These are phyloP conservation scores for Suhomyces terraborum DNA, from an alignment of 1,139 yeast species.

Conservation along the genomic window DNA sequence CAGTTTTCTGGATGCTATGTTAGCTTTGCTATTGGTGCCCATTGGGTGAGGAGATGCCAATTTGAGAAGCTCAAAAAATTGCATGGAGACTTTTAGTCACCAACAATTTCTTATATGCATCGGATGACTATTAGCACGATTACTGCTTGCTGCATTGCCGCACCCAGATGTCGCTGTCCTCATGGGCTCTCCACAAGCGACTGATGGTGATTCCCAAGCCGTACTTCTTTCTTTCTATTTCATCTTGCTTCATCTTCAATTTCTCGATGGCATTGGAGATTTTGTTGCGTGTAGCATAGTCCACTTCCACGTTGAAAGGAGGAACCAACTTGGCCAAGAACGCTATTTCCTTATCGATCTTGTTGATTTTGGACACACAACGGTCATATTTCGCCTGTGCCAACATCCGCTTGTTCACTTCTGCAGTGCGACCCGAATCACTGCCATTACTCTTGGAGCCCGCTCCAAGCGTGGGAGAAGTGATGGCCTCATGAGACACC, in stretches of 20 bases:
- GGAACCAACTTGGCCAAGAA: conserved; percentile 46
- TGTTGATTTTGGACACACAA: conserved; percentile 34
- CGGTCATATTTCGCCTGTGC: conserved; percentile 43
- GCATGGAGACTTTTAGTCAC: too few species aligned
- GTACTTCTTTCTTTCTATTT: conserved; percentile 46
- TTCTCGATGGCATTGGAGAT: conserved; percentile 48
- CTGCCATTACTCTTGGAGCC: conserved; percentile 12
- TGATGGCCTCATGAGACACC: conserved; percentile 39
- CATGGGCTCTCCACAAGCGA: conserved; percentile 47
- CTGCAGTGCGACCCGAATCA: conserved; percentile 7
- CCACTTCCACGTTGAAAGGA: conserved; percentile 49
- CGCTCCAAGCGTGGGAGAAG: conserved; percentile 11
- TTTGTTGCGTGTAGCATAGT: conserved; percentile 45
- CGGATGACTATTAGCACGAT: too few species aligned
- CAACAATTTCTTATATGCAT: too few species aligned
- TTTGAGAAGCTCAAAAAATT: too few species aligned
- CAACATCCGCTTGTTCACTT: conserved; percentile 20
- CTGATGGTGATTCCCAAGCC: conserved; percentile 47
- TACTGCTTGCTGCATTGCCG: conserved; percentile 27
- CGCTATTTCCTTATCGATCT: conserved; percentile 45
- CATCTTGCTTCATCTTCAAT: conserved; percentile 44
- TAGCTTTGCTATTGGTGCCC: too few species aligned
- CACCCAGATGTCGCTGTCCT: conserved; percentile 50
- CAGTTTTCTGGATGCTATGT: too few species aligned
- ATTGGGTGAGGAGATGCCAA: too few species aligned